These are phyloP conservation scores for Xylariaceae sp. DNA, from an alignment of 2,329 filamentous ascomycete species.

Conservation along the genomic window DNA sequence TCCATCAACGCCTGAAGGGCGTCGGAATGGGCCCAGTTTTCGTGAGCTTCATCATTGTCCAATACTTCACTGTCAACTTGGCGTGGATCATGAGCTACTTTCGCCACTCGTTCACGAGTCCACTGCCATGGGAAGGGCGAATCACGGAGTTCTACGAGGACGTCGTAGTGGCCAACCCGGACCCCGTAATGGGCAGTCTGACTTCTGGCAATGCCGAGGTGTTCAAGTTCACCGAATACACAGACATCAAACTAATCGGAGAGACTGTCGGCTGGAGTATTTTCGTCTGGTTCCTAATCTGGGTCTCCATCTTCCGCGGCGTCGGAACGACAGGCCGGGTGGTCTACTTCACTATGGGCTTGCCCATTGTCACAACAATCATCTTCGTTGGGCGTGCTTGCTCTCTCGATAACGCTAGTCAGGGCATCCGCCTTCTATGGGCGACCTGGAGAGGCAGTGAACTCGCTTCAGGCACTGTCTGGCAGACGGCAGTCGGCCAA, in stretches of 20 bases:
- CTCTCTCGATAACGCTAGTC: slow-evolving; percentile 49
- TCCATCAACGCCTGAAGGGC: slow-evolving; percentile 49
- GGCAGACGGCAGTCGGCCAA: slow-evolving; percentile 57
- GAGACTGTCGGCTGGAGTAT: slow-evolving; percentile 55
- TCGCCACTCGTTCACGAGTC: slow-evolving; percentile 17
- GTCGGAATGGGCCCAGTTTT: slow-evolving; percentile 47
- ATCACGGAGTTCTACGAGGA: slow-evolving; percentile 49
- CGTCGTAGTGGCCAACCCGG: slow-evolving; percentile 14
- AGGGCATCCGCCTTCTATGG: slow-evolving; percentile 45
- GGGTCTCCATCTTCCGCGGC: slow-evolving; percentile 55
- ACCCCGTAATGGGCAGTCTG: slow-evolving; percentile 3
- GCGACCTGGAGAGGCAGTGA: slow-evolving; percentile 44
- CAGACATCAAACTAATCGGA: slow-evolving; percentile 41
- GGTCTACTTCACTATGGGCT: slow-evolving; percentile 59
- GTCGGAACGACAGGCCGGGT: slow-evolving; percentile 54
- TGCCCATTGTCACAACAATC: slow-evolving; percentile 53
- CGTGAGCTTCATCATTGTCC: slow-evolving; percentile 5
- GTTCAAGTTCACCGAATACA: slow-evolving; percentile 41
- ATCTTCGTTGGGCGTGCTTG: slow-evolving; percentile 50
- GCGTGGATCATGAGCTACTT: slow-evolving; percentile 7
- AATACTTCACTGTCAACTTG: slow-evolving; percentile 3
- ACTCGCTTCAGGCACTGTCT: slow-evolving; percentile 46
- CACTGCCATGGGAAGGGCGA: slow-evolving; percentile 48
- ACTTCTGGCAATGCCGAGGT: slow-evolving; percentile 17
- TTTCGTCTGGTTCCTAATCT: slow-evolving; percentile 57